Evolutionary conservation across 495 filamentous ascomycete genomes (phyloP).

Genomic region (Beverwykella pulmonaria): DNA sequence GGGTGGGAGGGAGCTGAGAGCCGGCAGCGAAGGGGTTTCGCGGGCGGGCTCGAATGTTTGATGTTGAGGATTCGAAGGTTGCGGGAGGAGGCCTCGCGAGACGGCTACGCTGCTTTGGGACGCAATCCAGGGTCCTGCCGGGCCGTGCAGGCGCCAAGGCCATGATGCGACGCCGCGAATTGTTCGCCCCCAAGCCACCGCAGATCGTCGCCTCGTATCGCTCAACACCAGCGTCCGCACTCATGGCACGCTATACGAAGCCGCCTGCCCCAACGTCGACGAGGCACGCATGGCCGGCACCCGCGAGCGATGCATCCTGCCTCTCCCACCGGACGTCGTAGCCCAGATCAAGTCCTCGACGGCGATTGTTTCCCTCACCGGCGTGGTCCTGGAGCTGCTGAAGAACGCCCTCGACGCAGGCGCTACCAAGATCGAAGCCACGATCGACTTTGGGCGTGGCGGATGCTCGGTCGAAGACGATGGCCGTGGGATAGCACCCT

Average conservation of each 20-base stretch:
- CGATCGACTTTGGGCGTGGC: constrained; percentile 74
- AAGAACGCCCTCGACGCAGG: constrained; percentile 85
- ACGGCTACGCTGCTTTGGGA: background rate
- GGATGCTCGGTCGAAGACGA: constrained; percentile 86
- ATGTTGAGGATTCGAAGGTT: background rate
- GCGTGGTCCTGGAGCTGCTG: constrained; percentile 72
- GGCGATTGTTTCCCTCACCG: constrained; percentile 72
- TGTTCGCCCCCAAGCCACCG: background rate
- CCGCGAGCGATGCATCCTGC: constrained; percentile 55
- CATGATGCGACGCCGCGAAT: background rate
- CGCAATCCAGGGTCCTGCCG: background rate
- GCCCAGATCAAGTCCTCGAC: constrained; percentile 89
- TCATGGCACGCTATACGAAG: too few relatives aligned
- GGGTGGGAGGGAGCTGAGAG: background rate
- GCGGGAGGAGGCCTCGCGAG: background rate
- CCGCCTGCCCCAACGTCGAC: background rate
- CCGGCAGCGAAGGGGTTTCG: background rate
- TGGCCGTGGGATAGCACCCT: constrained; percentile 74
- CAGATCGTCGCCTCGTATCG: background rate
- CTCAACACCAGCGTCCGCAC: background rate
- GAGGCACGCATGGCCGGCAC: background rate
- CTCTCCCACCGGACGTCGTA: constrained; percentile 72
- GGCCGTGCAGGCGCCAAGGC: background rate
- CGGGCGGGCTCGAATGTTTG: background rate
- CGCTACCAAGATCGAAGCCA: constrained; percentile 69